phyloP scores from a whole-genome alignment of 176 grass and related monocot species.

The Paspalum vaginatum region DNA sequence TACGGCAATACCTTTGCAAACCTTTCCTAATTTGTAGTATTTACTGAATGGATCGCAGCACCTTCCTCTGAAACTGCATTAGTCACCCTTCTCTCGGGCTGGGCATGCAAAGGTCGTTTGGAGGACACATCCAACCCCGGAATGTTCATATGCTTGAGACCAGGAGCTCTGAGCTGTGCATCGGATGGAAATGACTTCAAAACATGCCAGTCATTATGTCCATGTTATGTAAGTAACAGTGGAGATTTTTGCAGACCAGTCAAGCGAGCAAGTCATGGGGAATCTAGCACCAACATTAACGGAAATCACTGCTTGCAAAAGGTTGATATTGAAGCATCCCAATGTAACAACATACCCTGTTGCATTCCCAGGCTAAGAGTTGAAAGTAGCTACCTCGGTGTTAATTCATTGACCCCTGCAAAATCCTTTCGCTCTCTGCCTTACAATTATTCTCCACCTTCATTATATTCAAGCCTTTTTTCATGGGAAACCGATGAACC shows the following conservation, averaged over 20 bases:
- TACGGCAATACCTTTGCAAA: neutral
- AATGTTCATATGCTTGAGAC: conserved; percentile 61
- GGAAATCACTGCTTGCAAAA: conserved; percentile 21
- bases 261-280: conserved; percentile 51
- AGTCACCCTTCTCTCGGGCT: conserved; percentile 80
- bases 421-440: conserved; percentile 49
- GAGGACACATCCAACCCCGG: conserved; percentile 52
- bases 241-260: conserved; percentile 41
- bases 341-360: conserved; percentile 51
- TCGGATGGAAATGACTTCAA: conserved; percentile 34
- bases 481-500: conserved; percentile 54
- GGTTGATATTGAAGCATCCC: conserved; percentile 16
- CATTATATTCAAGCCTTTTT: conserved; percentile 75
- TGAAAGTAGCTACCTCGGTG: conserved; percentile 44
- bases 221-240: conserved; percentile 38
- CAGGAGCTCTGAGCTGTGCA: conserved; percentile 20
- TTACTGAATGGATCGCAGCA: conserved; percentile 58
- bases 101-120: conserved; percentile 77
- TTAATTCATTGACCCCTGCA: conserved; percentile 42
- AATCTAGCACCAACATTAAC: conserved; percentile 33
- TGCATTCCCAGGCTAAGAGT: conserved; percentile 71
- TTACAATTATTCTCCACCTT: conserved; percentile 65
- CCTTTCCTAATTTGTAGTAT: neutral
- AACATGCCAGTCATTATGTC: conserved; percentile 41
- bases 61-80: conserved; percentile 72